Percentiles rank a stretch among this genome's conserved stretches.
Evolutionary conservation across 2,329 filamentous ascomycete genomes (phyloP).

Genomic region (Botryotinia convoluta): DNA sequence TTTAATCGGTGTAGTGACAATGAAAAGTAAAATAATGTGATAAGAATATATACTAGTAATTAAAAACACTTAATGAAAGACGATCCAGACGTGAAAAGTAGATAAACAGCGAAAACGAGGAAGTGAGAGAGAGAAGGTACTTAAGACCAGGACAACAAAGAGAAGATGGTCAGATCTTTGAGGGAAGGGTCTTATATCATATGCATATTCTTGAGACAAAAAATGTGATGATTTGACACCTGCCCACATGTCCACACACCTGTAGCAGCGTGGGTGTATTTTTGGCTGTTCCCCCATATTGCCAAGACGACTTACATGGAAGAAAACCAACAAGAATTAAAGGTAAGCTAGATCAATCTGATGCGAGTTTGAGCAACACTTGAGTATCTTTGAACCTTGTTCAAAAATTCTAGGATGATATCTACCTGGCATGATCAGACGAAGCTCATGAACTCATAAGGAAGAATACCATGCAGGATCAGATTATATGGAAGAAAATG

Average conservation of each 20-base stretch:
- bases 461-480: background rate
- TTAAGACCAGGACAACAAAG: background rate
- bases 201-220: background rate
- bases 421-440: background rate
- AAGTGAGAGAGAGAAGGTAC: too few species aligned
- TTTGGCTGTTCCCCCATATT: background rate
- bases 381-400: background rate
- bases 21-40: background rate
- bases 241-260: background rate
- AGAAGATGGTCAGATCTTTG: too few species aligned
- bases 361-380: background rate
- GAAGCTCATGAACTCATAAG: background rate
- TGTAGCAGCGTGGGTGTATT: background rate
- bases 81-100: slow-evolving; percentile 1
- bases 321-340: background rate
- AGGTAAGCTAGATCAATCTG: background rate
- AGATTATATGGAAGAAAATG: background rate
- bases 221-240: background rate
- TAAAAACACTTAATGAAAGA: background rate
- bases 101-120: background rate
- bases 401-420: background rate
- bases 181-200: background rate
- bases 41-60: background rate
- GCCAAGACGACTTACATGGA: background rate
- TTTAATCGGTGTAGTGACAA: too few species aligned